Evolutionary conservation across 768 basidiomycete species (phyloP).

Genomic region (Russula virescens): DNA sequence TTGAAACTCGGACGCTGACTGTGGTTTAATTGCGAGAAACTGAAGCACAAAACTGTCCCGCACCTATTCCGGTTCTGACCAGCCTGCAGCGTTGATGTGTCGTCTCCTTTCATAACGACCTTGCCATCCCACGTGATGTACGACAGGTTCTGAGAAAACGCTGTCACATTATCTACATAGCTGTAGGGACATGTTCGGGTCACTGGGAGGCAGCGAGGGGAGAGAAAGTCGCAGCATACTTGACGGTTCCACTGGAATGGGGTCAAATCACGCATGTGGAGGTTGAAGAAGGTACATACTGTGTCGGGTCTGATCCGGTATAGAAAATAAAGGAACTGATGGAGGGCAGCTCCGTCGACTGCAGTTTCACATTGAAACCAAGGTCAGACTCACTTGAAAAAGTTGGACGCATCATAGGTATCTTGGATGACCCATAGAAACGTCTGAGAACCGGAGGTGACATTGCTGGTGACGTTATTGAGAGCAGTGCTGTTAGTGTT

Average conservation of each 20-base stretch:
- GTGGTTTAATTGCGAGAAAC: background rate
- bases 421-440: conserved; percentile 23
- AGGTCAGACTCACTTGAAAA: conserved; percentile 21
- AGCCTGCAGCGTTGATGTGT: conserved; percentile 48
- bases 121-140: conserved; percentile 52
- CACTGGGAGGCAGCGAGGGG: background rate
- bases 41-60: background rate
- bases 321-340: conserved; percentile 16
- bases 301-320: conserved; percentile 16
- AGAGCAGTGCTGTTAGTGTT: background rate
- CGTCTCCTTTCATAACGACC: conserved; percentile 74
- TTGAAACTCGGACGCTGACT: conserved; percentile 70
- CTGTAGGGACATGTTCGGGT: conserved; percentile 33
- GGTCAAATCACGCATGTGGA: background rate
- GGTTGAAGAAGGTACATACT: conserved; percentile 22
- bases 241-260: conserved; percentile 56
- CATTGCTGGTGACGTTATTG: conserved; percentile 13
- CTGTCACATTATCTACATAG: conserved; percentile 52
- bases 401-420: conserved; percentile 21
- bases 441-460: background rate
- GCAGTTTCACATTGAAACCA: background rate
- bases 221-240: conserved; percentile 39
- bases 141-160: conserved; percentile 48
- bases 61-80: conserved; percentile 62
- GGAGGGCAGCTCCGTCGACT: background rate